A percentile compares a stretch with the other conserved stretches of the same genome.
Evolutionary conservation across 371 early-diverging fungal genomes (phyloP).

Genomic region (Globomyces sp.): DNA sequence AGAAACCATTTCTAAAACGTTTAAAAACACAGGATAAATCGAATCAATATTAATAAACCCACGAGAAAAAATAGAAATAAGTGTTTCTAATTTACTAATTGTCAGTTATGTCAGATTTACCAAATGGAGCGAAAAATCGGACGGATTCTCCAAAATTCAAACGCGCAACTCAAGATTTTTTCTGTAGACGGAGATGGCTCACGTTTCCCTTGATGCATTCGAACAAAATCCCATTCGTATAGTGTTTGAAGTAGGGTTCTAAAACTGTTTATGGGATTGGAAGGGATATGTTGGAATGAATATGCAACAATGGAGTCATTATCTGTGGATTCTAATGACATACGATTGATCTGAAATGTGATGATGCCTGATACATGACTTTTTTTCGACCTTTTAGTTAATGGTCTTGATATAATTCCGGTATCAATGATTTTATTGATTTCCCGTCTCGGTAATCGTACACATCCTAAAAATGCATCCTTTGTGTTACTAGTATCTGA

Average conservation of each 20-base stretch:
- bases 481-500: background rate
- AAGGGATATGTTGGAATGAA: conserved; percentile 26
- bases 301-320: conserved; percentile 2
- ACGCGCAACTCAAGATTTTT: conserved; percentile 20
- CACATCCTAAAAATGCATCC: conserved; percentile 36
- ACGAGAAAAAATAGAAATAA: conserved; percentile 14
- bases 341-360: background rate
- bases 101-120: background rate
- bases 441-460: conserved; percentile 17
- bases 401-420: conserved; percentile 1
- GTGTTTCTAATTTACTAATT: conserved; percentile 9
- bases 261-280: conserved; percentile 26
- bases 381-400: conserved; percentile 31
- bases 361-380: conserved; percentile 33
- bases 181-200: conserved; percentile 11
- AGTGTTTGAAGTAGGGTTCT: conserved; percentile 4
- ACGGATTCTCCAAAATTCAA: conserved; percentile 30
- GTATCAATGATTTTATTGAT: background rate
- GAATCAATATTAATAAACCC: conserved; percentile 19
- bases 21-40: conserved; percentile 11
- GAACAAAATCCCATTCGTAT: conserved; percentile 20
- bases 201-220: conserved; percentile 4
- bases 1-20: conserved; percentile 4
- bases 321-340: conserved; percentile 8
- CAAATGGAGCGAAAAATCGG: conserved; percentile 13